phyloP scores from a whole-genome alignment of 2,329 filamentous ascomycete species.

The Paracoccidioides lutzii region DNA sequence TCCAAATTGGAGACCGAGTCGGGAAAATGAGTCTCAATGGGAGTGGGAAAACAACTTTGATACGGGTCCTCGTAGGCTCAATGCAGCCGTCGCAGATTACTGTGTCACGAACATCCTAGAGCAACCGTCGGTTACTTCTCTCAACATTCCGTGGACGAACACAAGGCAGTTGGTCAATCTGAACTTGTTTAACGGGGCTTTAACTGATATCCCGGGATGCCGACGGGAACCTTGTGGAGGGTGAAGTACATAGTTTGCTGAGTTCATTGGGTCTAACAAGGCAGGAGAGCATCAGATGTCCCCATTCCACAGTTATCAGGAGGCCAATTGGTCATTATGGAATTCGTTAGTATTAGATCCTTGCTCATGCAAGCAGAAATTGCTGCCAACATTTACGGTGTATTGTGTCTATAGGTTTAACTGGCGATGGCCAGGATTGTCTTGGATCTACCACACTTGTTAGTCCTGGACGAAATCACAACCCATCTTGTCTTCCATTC shows the following conservation, averaged over 20 bases:
- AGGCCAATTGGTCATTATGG: slow-evolving; percentile 53
- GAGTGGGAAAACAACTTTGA: slow-evolving; percentile 66
- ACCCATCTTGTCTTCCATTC: slow-evolving; percentile 78
- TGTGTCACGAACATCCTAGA: slow-evolving; percentile 51
- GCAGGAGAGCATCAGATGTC: slow-evolving; percentile 58
- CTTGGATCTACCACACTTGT: slow-evolving; percentile 54
- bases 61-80: slow-evolving; percentile 55
- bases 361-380: slow-evolving; percentile 9
- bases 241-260: slow-evolving; percentile 53
- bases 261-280: slow-evolving; percentile 55
- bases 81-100: slow-evolving; percentile 48
- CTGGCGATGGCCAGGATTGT: slow-evolving; percentile 56
- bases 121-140: slow-evolving; percentile 64
- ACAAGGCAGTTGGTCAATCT: slow-evolving; percentile 45
- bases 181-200: slow-evolving; percentile 50
- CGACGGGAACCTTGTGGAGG: slow-evolving; percentile 46
- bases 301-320: slow-evolving; percentile 63
- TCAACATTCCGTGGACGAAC: slow-evolving; percentile 61
- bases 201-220: slow-evolving; percentile 46
- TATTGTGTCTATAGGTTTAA: slow-evolving; percentile 30
- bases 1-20: slow-evolving; percentile 60
- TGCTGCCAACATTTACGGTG: slow-evolving; percentile 3
- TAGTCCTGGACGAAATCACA: slow-evolving; percentile 69
- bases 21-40: slow-evolving; percentile 71
- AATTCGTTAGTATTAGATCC: slow-evolving; percentile 16